Percentiles rank a stretch among this genome's conserved stretches.
Evolutionary conservation across 441 rosid species (phyloP).

Genomic region (Hura crepitans): DNA sequence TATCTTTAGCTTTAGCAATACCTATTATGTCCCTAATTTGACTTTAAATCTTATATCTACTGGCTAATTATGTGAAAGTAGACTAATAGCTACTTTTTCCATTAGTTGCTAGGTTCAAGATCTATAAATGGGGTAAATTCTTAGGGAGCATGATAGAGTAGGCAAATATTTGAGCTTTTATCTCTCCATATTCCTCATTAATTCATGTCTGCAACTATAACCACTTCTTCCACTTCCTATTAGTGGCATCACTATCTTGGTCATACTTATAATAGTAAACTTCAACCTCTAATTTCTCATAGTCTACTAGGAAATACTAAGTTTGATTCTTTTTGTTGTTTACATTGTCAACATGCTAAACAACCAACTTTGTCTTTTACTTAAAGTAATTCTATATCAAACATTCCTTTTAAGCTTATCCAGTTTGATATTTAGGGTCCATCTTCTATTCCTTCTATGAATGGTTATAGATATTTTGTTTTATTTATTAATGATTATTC

Average conservation of each 20-base stretch:
- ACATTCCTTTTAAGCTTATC: no score
- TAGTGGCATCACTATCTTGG: no score
- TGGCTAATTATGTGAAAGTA: background rate
- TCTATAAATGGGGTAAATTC: background rate
- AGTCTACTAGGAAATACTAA: no score
- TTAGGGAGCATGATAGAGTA: background rate
- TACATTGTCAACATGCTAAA: no score
- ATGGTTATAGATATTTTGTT: background rate
- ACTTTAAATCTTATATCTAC: background rate
- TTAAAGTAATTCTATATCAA: no score
- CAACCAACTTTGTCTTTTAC: no score
- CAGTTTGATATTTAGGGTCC: slow-evolving; percentile 14
- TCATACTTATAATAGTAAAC: no score
- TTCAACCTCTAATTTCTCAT: no score
- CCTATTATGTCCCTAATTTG: no score
- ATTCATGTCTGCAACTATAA: background rate
- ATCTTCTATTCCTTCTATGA: background rate
- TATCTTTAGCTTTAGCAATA: no score
- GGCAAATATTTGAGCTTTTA: background rate
- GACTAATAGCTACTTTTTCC: background rate
- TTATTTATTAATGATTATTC: no score
- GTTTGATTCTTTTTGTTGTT: no score
- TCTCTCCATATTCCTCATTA: background rate
- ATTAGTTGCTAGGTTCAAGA: background rate
- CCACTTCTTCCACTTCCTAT: background rate